phyloP scores from a whole-genome alignment of 345 rosid genomes.

The Sapria himalayana region DNA sequence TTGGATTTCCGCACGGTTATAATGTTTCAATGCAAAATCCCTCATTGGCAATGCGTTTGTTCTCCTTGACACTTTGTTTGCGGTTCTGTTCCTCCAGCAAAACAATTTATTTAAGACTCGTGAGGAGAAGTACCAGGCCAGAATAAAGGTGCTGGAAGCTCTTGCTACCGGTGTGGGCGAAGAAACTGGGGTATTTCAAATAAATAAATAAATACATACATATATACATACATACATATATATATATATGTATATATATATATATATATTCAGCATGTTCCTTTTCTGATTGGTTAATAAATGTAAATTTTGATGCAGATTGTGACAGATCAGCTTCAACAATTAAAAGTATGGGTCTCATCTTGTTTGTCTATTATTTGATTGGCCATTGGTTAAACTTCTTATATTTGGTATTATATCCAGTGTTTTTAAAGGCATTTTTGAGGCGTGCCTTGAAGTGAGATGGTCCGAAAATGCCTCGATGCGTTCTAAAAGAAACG shows the following conservation, averaged over 20 bases:
- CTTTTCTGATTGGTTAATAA: constrained; percentile 4
- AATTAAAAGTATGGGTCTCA: constrained; percentile 23
- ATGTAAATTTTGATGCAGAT: constrained; percentile 19
- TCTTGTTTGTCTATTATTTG: neutral
- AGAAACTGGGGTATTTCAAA: constrained; percentile 36
- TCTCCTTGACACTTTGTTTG: constrained; percentile 5
- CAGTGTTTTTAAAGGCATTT: too few relatives aligned
- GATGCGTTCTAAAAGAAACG: too few relatives aligned
- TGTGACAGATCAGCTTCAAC: constrained; percentile 28
- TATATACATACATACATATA: neutral
- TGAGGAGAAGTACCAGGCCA: constrained; percentile 73
- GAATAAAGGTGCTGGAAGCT: constrained; percentile 74
- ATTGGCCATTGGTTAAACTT: neutral
- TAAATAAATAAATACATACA: neutral
- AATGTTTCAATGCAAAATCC: too few relatives aligned
- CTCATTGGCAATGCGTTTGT: too few relatives aligned
- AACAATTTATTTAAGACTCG: constrained; percentile 68
- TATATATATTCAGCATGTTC: neutral
- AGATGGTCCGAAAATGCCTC: too few relatives aligned
- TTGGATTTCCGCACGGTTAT: constrained; percentile 2
- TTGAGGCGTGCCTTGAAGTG: too few relatives aligned
- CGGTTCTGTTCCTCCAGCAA: constrained; percentile 37
- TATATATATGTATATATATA: neutral
- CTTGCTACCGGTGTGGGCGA: constrained; percentile 56
- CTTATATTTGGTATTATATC: too few relatives aligned